Base-by-base conservation (phyloP, 371 early-diverging fungal genomes). In the Mortierella sp. region DNA sequence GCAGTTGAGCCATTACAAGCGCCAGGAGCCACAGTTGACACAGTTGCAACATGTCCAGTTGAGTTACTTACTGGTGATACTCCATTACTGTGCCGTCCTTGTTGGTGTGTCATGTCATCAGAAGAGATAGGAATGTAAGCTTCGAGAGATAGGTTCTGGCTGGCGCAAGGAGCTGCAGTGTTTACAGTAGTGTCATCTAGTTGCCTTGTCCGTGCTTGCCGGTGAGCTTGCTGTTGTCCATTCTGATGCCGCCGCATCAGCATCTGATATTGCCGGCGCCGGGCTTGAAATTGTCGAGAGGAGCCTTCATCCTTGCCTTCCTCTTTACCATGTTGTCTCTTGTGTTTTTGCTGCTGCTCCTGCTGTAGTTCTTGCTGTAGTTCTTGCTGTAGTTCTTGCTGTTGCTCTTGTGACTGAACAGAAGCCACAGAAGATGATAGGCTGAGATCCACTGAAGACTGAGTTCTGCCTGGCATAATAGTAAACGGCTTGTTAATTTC, bases 401-500 rank as follows among this genome's bases (percentile, higher is more conserved):
- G 61, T 57, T 47, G 67, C 0, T 24, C 16, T 33, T 63, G 63
- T n/a, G 38, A 21, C 45, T 62, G 76, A 9, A 21, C 19, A 13
- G n/a, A 16, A 24, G 40, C n/a, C 11, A 53, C 5, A 21, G 65
- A 22, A 9, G 67, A 50, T 9, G 45, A 21, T 59, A 53, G 48
- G 33, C 60, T 57, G 52, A 61, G 33, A 0, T 38, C 52, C 36
- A 55, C 58, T 19, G 33, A 19, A 4, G 62, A n/a, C 11, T 15
- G 36, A 15, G 43, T 16, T 5, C 62, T 52, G 24, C 45, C 21
- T 24, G 80, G 80, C 0, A 62, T 40, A 24, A 71, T 74, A 2
- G 65, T 41, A 32, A 80, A 53, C 1, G 58, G 65, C 32, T 70
- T 60, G n/a, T 66, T 33, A 24, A 81, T 70, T 55, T 76, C 76